Conservation (phyloP, 768 basidiomycete species). For the Hypholoma sublateritium region DNA sequence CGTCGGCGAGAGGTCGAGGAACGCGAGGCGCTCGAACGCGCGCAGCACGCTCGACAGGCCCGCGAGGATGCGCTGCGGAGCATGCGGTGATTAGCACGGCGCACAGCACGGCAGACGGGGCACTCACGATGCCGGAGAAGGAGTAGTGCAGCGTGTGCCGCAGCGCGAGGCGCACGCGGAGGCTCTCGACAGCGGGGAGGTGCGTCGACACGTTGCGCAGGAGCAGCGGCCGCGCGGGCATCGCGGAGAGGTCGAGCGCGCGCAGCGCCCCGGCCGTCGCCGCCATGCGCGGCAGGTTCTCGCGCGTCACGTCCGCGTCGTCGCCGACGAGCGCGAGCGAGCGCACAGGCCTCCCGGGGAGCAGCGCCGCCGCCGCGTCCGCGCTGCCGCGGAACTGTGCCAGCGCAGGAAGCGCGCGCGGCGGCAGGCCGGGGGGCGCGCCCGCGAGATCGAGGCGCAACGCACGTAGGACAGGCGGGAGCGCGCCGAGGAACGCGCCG, state of each 20-base stretch:
- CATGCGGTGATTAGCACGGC: background rate
- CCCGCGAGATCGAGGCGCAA: constrained; percentile 47
- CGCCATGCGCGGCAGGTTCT: constrained; percentile 51
- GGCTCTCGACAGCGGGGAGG: constrained; percentile 47
- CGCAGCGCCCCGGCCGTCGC: constrained; percentile 47
- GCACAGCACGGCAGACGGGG: no score
- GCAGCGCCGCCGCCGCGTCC: constrained; percentile 54
- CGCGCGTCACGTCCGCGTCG: constrained; percentile 53
- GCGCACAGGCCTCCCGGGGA: constrained; percentile 62
- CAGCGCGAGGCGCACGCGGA: constrained; percentile 58
- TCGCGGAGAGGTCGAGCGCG: constrained; percentile 57
- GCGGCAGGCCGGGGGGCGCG: constrained; percentile 36
- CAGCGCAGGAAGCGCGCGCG: constrained; percentile 47
- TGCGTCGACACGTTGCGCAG: constrained; percentile 55
- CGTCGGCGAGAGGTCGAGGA: constrained; percentile 64
- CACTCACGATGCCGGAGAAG: constrained; percentile 64
- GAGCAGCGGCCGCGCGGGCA: constrained; percentile 56
- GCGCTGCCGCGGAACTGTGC: constrained; percentile 60
- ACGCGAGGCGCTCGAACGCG: constrained; percentile 46
- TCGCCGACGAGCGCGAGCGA: constrained; percentile 55
- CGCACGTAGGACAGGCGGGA: constrained; percentile 38
- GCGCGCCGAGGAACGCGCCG: constrained; percentile 40
- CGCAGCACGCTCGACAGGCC: constrained; percentile 59
- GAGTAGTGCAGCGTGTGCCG: constrained; percentile 66
- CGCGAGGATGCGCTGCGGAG: constrained; percentile 50